These are phyloP conservation scores for Debaryomyces nepalensis DNA, from an alignment of 1,139 yeast genomes.

Conservation along the genomic window DNA sequence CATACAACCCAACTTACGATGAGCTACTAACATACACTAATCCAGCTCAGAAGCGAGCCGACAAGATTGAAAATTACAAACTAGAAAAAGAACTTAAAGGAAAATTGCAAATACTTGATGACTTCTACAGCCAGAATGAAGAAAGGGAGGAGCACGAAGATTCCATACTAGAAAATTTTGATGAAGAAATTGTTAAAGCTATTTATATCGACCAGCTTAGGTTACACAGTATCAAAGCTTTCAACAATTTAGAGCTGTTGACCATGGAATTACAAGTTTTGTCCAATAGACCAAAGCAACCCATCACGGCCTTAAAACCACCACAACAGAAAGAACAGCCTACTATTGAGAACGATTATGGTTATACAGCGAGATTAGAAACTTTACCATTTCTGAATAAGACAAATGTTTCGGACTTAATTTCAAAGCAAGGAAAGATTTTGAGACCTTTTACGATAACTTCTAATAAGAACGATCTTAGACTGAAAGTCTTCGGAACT, in stretches of 20 bases:
- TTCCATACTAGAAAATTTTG: slow-evolving; percentile 37
- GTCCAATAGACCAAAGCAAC: slow-evolving; percentile 34
- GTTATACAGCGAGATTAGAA: slow-evolving; percentile 62
- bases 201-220: slow-evolving; percentile 60
- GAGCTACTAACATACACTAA: slow-evolving; percentile 33
- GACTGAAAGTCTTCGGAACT: slow-evolving; percentile 78
- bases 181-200: slow-evolving; percentile 65
- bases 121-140: slow-evolving; percentile 22
- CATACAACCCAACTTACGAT: slow-evolving; percentile 46
- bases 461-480: slow-evolving; percentile 58
- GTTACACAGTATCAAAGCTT: slow-evolving; percentile 55
- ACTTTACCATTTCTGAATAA: slow-evolving; percentile 35
- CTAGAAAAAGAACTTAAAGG: slow-evolving; percentile 58
- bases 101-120: slow-evolving; percentile 45
- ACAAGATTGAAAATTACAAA: slow-evolving; percentile 72
- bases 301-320: slow-evolving; percentile 23
- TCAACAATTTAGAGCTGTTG: slow-evolving; percentile 56
- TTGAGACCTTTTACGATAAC: slow-evolving; percentile 85
- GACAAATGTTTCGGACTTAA: slow-evolving; percentile 35
- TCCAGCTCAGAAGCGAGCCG: slow-evolving; percentile 64
- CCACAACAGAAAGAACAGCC: slow-evolving; percentile 20
- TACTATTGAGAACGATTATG: slow-evolving; percentile 33
- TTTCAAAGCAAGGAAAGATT: slow-evolving; percentile 75
- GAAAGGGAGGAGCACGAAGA: slow-evolving; percentile 34
- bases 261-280: slow-evolving; percentile 63